Percentiles rank a stretch among this genome's conserved stretches.
Conservation (phyloP, 164 flowering plant species). For the Annona cherimola region DNA sequence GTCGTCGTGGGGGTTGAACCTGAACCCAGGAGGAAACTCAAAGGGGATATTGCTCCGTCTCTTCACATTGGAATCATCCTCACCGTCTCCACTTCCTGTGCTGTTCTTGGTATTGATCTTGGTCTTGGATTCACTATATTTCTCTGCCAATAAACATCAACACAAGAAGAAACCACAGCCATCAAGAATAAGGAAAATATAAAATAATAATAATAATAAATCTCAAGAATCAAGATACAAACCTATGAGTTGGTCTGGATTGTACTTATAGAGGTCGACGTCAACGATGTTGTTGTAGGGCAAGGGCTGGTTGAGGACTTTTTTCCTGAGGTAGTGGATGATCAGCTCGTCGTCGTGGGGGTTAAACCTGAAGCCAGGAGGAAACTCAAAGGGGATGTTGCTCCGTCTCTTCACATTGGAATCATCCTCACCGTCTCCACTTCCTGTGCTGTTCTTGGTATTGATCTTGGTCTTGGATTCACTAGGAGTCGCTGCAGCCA, state of each 20-base stretch:
- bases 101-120: not conserved
- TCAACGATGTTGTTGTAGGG: not conserved
- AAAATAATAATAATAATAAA: too few relatives aligned
- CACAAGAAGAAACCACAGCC: not conserved
- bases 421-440: not conserved
- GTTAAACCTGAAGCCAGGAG: constrained; percentile 1
- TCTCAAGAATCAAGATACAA: not conserved
- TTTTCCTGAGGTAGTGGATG: not conserved
- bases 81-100: not conserved
- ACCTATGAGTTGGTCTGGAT: constrained; percentile 3
- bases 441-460: not conserved
- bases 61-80: not conserved
- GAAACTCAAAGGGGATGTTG: not conserved
- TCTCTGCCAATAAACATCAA: not conserved
- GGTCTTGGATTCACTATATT: not conserved
- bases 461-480: not conserved
- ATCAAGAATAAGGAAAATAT: too few relatives aligned
- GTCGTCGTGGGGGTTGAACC: constrained; percentile 1
- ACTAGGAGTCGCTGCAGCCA: too few relatives aligned
- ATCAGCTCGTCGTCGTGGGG: constrained; percentile 2
- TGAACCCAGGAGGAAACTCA: not conserved
- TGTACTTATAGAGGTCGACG: constrained; percentile 1
- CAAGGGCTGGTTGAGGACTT: not conserved
- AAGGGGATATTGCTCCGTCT: not conserved
- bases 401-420: not conserved